A percentile compares a stretch with the other conserved stretches of the same genome.
These are phyloP conservation scores for Leccinum longicurvipes DNA, from an alignment of 768 basidiomycete genomes.

Conservation along the genomic window DNA sequence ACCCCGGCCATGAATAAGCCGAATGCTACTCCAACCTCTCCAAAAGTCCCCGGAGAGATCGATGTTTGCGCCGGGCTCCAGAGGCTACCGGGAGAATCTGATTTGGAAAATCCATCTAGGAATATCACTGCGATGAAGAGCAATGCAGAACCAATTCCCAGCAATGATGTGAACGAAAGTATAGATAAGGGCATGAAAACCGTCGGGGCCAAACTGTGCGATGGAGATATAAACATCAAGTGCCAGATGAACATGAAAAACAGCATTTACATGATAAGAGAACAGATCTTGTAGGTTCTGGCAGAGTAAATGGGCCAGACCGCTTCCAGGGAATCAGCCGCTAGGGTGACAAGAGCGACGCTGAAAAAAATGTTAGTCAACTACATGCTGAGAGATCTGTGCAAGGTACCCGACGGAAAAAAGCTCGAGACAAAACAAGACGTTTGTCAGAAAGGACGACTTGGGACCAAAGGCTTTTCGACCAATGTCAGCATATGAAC, in stretches of 20 bases:
- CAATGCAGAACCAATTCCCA: constrained; percentile 79
- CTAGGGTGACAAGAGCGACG: constrained; percentile 85
- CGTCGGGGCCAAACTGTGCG: constrained; percentile 72
- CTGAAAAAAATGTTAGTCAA: constrained; percentile 33
- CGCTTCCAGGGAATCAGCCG: constrained; percentile 79
- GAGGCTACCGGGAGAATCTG: constrained; percentile 73
- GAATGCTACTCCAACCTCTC: constrained; percentile 72
- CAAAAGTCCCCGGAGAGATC: constrained; percentile 47
- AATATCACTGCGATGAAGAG: constrained; percentile 75
- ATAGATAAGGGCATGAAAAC: constrained; percentile 83
- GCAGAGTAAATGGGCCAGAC: constrained; percentile 66
- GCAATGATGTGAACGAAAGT: constrained; percentile 83
- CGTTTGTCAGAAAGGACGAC: constrained; percentile 60
- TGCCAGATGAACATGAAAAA: background rate
- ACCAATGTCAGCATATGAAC: constrained; percentile 88
- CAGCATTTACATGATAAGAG: constrained; percentile 60
- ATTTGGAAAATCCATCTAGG: constrained; percentile 76
- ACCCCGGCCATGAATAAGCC: constrained; percentile 94
- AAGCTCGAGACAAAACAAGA: constrained; percentile 82
- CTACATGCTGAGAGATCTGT: background rate
- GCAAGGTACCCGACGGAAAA: constrained; percentile 68
- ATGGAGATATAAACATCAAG: constrained; percentile 2
- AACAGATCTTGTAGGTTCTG: constrained; percentile 71
- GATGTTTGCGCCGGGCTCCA: constrained; percentile 72
- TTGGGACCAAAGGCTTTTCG: constrained; percentile 81